Evolutionary conservation across 78 protist species (phyloP), one percentile per base, ranked within the genome.

Genomic region (Paratrimastix pyriformis): DNA sequence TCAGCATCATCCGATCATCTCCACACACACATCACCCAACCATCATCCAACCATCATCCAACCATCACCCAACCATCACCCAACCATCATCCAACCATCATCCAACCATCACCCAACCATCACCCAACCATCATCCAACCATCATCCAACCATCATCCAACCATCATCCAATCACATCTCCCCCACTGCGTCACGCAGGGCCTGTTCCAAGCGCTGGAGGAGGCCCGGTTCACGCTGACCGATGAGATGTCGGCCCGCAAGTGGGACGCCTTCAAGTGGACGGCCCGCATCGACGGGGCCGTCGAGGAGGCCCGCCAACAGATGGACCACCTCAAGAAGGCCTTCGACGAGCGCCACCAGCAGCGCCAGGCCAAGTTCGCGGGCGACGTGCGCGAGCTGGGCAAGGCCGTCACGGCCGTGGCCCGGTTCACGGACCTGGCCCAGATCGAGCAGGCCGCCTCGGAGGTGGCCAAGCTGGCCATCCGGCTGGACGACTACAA

Each of bases 211-310:
- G 13, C 77, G 5, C 54, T 88, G 15, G 92, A 85, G 21, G 74
- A 58, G 64, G 70, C 82, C 68, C 58, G 33, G 35, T 18, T 13
- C 68, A 54, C 3, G 38, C 59, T 77, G 30, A 26, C 70, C 46
- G 69, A 69, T 21, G 86, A 77, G 15, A 87, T 82, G 60, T 77
- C 85, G 58, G 46, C 50, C 45, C 65, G 26, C 32, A 54, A 76
- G 38, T 84, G 86, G 87, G 26, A 15, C 3, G 39, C 80, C 11
- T 3, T 74, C 32, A 44, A 62, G 32, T 66, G 77, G 80, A 82
- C 85, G n/a, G 6, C 6, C 57, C 5, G 33, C 29, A 32, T 84
- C 13, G 38, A 21, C 35, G 69, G 58, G 2, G 39, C 18, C 35
- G 29, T 66, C 45, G 87, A 72, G 33, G 37, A 70, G 50, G 77